These are phyloP conservation scores for Tritrichomonas foetus DNA, from an alignment of 208 protist species.

Conservation along the genomic window DNA sequence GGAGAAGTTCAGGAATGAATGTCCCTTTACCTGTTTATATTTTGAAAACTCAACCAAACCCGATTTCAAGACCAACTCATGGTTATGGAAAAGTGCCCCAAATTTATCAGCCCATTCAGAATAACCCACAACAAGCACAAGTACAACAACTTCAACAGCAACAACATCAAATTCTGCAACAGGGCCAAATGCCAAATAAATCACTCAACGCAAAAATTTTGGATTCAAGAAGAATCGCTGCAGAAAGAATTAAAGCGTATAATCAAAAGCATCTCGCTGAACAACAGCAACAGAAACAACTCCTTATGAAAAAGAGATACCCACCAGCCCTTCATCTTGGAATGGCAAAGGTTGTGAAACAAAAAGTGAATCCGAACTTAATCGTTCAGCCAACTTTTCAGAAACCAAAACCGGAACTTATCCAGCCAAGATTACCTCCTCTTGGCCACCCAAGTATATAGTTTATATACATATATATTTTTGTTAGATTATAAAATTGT, in stretches of 20 bases:
- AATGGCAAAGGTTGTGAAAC: conserved; percentile 7
- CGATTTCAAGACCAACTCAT: background rate
- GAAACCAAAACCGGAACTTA: background rate
- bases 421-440: background rate
- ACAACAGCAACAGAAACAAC: background rate
- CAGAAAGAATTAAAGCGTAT: background rate
- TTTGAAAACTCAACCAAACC: background rate
- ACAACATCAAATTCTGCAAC: background rate
- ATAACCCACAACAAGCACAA: background rate
- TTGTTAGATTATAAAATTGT: too few relatives aligned
- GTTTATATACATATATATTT: too few relatives aligned
- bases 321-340: background rate
- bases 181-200: background rate
- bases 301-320: background rate
- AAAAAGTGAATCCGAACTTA: background rate
- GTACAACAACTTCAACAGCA: background rate
- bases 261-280: background rate
- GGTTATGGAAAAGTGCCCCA: too few relatives aligned
- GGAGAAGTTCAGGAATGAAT: background rate
- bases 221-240: background rate
- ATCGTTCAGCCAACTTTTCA: background rate
- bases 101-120: background rate
- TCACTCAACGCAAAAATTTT: background rate
- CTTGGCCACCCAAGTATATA: too few relatives aligned
- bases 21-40: background rate